Evolutionary conservation across 1,139 yeast species (phyloP), one percentile per base, ranked within the genome.

Genomic region (Diutina catenulata): DNA sequence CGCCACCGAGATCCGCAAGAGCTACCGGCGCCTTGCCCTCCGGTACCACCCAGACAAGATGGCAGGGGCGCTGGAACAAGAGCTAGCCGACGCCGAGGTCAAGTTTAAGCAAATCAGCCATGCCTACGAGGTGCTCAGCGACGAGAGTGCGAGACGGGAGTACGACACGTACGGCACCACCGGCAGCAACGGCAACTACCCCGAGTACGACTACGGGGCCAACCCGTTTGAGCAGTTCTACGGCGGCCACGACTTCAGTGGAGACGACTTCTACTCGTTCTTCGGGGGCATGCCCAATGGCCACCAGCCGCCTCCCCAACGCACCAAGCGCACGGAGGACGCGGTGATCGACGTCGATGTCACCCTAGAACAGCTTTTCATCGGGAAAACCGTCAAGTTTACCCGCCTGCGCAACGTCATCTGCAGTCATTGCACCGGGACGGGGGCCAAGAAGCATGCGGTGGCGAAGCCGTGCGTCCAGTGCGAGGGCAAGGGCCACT

Each of bases 41-140:
- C 62, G 64, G 41, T 71, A 75, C 50, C 95, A 84, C 53, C 95
- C 95, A 0, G 95, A 84, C 53, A 84, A 84, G 53, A 88, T 73
- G 2, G 57, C 72, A 0, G 87, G 77, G 45, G 75, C 71, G 6
- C n/a, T 14, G n/a, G 74, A 73, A 41, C 68, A 93, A 40, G 77
- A 66, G 20, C n/a, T n/a, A n/a, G n/a, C n/a, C n/a, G 73, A 60
- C 28, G 81, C 88, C 2, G 94, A 83, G 51, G 60, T 70, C 43
- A 73, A 69, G 53, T 84, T 84, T 56, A 84, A 83, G 55, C 84
- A 78, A 49, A 70, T 84, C 39, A 69, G 78, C 11, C 80, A 77
- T 42, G 94, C 94, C 0, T 83, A 84, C 52, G 94, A 83, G 52
- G 62, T 78, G 11, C 62, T 83, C 42, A 70, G 74, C 24, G 91